Conservation (phyloP, 306 rosid genomes). For the Geum urbanum region DNA sequence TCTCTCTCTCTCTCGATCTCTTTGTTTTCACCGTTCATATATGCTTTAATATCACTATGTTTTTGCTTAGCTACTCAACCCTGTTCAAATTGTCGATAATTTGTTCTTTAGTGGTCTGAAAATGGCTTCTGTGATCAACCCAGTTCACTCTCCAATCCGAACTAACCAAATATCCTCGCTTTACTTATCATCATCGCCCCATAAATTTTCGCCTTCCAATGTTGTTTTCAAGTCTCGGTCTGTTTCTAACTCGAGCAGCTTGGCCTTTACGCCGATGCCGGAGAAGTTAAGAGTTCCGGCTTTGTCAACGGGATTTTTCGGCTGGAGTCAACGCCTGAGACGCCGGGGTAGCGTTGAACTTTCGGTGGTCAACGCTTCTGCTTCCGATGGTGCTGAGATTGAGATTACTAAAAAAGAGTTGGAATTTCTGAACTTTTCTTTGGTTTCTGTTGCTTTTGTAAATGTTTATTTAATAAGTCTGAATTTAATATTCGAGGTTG, state of each 20-base stretch:
- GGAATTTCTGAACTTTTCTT: slow-evolving; percentile 2
- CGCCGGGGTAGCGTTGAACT: slow-evolving; percentile 28
- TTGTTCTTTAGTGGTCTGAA: not conserved
- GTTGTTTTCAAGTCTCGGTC: slow-evolving; percentile 29
- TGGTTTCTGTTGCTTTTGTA: not conserved
- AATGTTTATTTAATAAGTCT: not conserved
- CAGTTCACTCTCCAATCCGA: slow-evolving; percentile 37
- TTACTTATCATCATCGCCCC: slow-evolving; percentile 14
- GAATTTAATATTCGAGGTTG: not conserved
- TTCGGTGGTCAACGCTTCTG: slow-evolving; percentile 33
- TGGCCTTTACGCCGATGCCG: slow-evolving; percentile 47
- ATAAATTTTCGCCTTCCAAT: slow-evolving; percentile 24
- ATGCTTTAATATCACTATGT: slow-evolving; percentile 8
- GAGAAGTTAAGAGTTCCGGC: slow-evolving; percentile 17
- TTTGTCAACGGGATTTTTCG: slow-evolving; percentile 16
- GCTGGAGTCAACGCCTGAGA: slow-evolving; percentile 34
- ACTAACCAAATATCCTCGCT: slow-evolving; percentile 34
- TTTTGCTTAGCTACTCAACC: slow-evolving; percentile 6
- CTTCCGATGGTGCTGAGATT: slow-evolving; percentile 43
- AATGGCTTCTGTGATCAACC: slow-evolving; percentile 46
- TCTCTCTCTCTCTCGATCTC: slow-evolving; percentile 22
- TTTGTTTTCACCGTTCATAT: slow-evolving; percentile 27
- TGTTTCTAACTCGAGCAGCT: slow-evolving; percentile 25
- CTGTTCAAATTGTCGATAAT: slow-evolving; percentile 7
- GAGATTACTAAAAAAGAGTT: slow-evolving; percentile 43